Percentiles rank a stretch among this genome's conserved stretches.
These are phyloP conservation scores for Claviceps spartinae DNA, from an alignment of 2,329 filamentous ascomycete species.

Conservation along the genomic window DNA sequence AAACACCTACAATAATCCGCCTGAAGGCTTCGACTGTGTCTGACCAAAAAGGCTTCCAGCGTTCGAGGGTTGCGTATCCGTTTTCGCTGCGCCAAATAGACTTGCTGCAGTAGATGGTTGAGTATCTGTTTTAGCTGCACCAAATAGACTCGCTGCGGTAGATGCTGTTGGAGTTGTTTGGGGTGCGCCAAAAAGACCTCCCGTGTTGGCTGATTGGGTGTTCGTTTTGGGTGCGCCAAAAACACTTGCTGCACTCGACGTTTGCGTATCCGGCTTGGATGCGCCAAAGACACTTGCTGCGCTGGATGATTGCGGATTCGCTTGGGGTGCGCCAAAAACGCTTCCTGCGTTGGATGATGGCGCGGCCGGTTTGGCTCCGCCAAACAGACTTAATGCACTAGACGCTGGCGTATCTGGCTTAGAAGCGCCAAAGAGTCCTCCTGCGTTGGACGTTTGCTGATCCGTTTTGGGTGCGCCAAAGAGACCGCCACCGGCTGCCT, in stretches of 20 bases:
- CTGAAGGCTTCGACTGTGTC: conserved; percentile 19
- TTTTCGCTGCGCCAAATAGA: conserved; percentile 16
- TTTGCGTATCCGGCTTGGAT: conserved; percentile 8
- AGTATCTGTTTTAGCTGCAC: background rate
- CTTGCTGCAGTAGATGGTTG: conserved; percentile 16
- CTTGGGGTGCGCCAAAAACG: conserved; percentile 15
- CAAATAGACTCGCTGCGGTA: conserved; percentile 7
- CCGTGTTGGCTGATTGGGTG: conserved; percentile 10
- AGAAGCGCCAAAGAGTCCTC: conserved; percentile 5
- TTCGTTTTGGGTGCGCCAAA: conserved; percentile 15
- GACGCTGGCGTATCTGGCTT: too few relatives aligned
- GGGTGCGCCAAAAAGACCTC: conserved; percentile 17
- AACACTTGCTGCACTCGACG: conserved; percentile 13
- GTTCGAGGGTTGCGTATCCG: conserved; percentile 9
- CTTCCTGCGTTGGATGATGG: conserved; percentile 12
- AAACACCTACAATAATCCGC: conserved; percentile 19
- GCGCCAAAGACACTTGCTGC: conserved; percentile 18
- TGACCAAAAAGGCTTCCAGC: conserved; percentile 19
- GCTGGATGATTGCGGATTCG: conserved; percentile 9
- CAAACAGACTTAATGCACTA: conserved; percentile 14
- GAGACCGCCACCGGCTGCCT: conserved; percentile 16
- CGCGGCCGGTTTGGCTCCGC: conserved; percentile 10
- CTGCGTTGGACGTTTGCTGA: conserved; percentile 8
- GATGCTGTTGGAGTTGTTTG: conserved; percentile 9
- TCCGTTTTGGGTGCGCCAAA: conserved; percentile 14